These are phyloP conservation scores for Phaseolus lunatus DNA, from an alignment of 306 rosid species.

Conservation along the genomic window DNA sequence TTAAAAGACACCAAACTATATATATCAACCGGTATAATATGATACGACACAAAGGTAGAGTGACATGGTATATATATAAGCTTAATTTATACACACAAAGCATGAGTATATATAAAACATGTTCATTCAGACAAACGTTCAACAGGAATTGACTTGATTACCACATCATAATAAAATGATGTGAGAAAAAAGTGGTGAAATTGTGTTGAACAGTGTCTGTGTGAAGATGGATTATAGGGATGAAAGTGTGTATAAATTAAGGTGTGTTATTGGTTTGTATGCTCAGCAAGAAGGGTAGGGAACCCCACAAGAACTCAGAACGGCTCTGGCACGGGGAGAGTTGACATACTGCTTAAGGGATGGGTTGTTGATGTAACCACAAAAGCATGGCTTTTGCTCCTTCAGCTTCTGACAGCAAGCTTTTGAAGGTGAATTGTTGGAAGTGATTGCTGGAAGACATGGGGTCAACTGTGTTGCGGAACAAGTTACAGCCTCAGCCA, in stretches of 20 bases:
- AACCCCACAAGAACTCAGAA: slow-evolving; percentile 53
- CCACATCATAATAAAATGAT: not conserved
- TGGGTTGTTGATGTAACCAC: slow-evolving; percentile 65
- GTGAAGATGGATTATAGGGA: not conserved
- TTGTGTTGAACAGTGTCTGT: not conserved
- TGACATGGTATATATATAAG: not conserved
- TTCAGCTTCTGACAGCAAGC: slow-evolving; percentile 60
- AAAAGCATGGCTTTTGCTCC: slow-evolving; percentile 67
- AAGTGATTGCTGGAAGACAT: slow-evolving; percentile 52
- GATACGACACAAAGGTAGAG: not conserved
- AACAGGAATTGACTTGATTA: not conserved
- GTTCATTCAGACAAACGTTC: not conserved
- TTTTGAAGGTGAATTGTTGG: slow-evolving; percentile 9
- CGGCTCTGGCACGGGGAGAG: slow-evolving; percentile 55
- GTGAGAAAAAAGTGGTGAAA: not conserved
- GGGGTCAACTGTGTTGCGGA: slow-evolving; percentile 36
- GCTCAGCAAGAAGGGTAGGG: slow-evolving; percentile 49
- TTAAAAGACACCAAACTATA: not conserved
- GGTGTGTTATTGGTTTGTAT: not conserved
- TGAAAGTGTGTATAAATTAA: not conserved
- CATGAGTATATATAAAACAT: not conserved
- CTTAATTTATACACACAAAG: not conserved
- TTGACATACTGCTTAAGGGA: slow-evolving; percentile 45
- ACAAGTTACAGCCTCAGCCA: slow-evolving; percentile 60
- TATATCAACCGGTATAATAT: too few relatives aligned